A percentile compares a stretch with the other conserved stretches of the same genome.
Conservation (phyloP, 164 flowering plant species). For the Santalum album region DNA sequence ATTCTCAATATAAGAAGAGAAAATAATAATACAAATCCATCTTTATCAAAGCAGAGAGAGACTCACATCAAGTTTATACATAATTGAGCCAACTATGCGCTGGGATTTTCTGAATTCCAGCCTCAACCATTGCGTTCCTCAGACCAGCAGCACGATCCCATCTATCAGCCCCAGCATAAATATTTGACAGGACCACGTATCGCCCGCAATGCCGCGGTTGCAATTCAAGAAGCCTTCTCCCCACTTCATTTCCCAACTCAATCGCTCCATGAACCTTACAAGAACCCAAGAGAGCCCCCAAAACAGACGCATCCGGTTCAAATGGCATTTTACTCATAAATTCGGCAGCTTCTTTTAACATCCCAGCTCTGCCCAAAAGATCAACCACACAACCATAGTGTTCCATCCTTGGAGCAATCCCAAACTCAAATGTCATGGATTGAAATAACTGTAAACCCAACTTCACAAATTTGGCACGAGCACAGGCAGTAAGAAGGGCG, state of each 20-base stretch:
- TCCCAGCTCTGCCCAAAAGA: constrained; percentile 74
- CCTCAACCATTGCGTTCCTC: constrained; percentile 48
- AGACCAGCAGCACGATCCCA: constrained; percentile 49
- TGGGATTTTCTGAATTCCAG: constrained; percentile 44
- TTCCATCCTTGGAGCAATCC: constrained; percentile 54
- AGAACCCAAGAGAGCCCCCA: constrained; percentile 75
- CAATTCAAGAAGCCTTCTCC: constrained; percentile 39
- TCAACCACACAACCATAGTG: constrained; percentile 82
- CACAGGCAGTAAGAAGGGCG: constrained; percentile 60
- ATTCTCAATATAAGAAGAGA: too few relatives aligned
- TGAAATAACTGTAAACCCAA: constrained; percentile 40
- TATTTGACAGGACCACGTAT: constrained; percentile 50
- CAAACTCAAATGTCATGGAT: constrained; percentile 35
- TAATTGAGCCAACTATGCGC: constrained; percentile 34
- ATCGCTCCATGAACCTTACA: constrained; percentile 63
- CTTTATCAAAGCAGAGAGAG: neutral
- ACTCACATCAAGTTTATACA: neutral
- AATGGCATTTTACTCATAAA: constrained; percentile 54
- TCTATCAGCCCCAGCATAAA: constrained; percentile 49
- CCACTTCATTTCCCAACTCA: constrained; percentile 43
- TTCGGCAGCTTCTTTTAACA: constrained; percentile 41
- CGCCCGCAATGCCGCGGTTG: constrained; percentile 60
- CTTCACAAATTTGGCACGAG: constrained; percentile 48
- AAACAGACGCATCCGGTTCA: constrained; percentile 63
- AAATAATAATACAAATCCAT: neutral